Conservation (phyloP, 1,284 basidiomycete genomes). For the Tranzscheliella williamsii region DNA sequence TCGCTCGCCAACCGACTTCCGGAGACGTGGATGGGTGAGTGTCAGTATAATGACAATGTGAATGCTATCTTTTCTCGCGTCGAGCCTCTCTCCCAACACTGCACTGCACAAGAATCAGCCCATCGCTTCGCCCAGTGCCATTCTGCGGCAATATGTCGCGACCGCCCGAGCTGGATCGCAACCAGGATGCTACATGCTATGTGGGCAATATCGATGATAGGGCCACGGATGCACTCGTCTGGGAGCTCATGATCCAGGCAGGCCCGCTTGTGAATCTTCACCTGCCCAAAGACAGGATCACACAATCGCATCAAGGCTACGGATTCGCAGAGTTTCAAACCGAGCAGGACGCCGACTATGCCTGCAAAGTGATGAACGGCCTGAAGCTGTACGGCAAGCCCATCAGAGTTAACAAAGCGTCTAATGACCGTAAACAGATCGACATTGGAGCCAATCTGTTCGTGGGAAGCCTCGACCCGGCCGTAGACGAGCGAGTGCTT, state of each 20-base stretch:
- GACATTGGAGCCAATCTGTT: conserved; percentile 98
- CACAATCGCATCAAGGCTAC: conserved; percentile 96
- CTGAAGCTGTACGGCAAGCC: conserved; percentile 99
- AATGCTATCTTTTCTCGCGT: too few relatives aligned
- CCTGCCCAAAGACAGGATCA: conserved; percentile 98
- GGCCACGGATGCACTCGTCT: conserved; percentile 88
- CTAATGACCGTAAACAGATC: conserved; percentile 92
- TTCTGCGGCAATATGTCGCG: conserved; percentile 46
- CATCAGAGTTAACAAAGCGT: conserved; percentile 93
- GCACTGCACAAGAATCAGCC: too few relatives aligned
- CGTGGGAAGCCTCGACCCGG: conserved; percentile 90
- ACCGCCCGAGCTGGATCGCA: conserved; percentile 51
- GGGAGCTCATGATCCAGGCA: conserved; percentile 98
- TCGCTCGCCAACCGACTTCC: too few relatives aligned
- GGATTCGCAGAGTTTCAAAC: conserved; percentile 98
- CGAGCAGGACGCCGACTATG: conserved; percentile 97
- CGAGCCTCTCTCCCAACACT: too few relatives aligned
- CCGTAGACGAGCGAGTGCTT: conserved; percentile 86
- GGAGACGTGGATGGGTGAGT: too few relatives aligned
- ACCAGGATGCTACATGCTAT: conserved; percentile 61
- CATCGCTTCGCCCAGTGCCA: too few relatives aligned
- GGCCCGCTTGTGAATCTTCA: conserved; percentile 83
- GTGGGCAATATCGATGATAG: conserved; percentile 91
- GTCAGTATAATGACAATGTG: too few relatives aligned
- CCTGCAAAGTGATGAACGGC: conserved; percentile 99